These are phyloP conservation scores for Phyllosticta capitalensis DNA, from an alignment of 2,329 filamentous ascomycete species.

Conservation along the genomic window DNA sequence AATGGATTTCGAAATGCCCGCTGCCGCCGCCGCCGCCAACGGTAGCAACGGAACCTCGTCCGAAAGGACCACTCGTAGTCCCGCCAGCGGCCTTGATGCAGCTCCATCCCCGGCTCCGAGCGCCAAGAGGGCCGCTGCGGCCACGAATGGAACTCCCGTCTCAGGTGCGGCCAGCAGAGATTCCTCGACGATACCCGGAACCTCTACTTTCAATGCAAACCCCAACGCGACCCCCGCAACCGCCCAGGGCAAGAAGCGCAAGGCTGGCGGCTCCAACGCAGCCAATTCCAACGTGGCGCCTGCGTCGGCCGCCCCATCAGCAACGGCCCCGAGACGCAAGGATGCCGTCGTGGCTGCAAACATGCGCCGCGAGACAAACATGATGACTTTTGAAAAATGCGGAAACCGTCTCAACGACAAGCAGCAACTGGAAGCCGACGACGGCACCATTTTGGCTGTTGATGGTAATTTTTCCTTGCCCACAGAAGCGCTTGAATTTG, in stretches of 20 bases:
- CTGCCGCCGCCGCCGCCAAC: conserved; percentile 26
- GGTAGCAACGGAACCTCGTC: conserved; percentile 48
- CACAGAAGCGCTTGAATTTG: background rate
- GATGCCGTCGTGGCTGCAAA: conserved; percentile 31
- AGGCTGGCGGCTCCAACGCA: conserved; percentile 3
- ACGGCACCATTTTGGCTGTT: conserved; percentile 71
- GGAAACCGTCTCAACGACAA: conserved; percentile 45
- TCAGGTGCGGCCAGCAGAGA: conserved; percentile 25
- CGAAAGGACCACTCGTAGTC: conserved; percentile 28
- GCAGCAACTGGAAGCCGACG: conserved; percentile 76
- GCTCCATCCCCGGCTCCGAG: conserved; percentile 20
- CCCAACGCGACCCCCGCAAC: conserved; percentile 23
- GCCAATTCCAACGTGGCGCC: conserved; percentile 1
- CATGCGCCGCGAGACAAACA: conserved; percentile 58
- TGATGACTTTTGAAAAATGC: conserved; percentile 76
- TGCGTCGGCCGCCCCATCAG: conserved; percentile 24
- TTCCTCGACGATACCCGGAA: conserved; percentile 40
- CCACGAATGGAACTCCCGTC: conserved; percentile 29
- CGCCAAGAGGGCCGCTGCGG: conserved; percentile 29
- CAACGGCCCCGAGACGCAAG: conserved; percentile 23
- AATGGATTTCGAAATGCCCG: conserved; percentile 68
- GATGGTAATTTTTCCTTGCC: conserved; percentile 61
- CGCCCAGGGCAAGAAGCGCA: conserved; percentile 10
- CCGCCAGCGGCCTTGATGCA: conserved; percentile 21
- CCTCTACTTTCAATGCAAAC: conserved; percentile 48